These are phyloP conservation scores for Diospyros kaki DNA, from an alignment of 148 eudicot genomes.

Conservation along the genomic window DNA sequence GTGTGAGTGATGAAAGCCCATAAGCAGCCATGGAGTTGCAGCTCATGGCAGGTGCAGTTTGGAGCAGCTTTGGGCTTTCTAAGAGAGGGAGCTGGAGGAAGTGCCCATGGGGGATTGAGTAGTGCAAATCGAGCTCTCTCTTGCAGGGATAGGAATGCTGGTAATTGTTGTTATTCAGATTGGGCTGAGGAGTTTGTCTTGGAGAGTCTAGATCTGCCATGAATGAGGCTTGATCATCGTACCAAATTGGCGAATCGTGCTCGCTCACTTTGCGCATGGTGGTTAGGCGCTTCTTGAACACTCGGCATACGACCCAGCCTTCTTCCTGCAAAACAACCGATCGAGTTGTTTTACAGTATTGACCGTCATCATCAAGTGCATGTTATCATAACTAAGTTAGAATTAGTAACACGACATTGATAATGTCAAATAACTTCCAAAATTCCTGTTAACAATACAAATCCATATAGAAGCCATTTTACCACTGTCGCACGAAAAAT, in stretches of 20 bases:
- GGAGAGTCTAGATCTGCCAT: conserved; percentile 66
- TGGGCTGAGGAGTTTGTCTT: conserved; percentile 27
- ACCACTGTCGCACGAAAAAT: too few species aligned
- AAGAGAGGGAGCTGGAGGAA: conserved; percentile 39
- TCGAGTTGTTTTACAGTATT: neutral
- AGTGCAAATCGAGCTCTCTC: conserved; percentile 42
- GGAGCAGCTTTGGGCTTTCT: conserved; percentile 34
- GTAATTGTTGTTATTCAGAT: conserved; percentile 18
- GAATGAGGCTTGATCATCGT: conserved; percentile 61
- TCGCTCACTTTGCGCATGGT: conserved; percentile 42
- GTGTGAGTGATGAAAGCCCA: conserved; percentile 21
- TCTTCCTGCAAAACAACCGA: conserved; percentile 48
- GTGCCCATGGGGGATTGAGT: conserved; percentile 35
- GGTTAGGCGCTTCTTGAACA: conserved; percentile 73
- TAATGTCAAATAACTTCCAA: too few species aligned
- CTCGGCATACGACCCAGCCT: conserved; percentile 88
- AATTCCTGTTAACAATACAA: too few species aligned
- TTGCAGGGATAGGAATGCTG: conserved; percentile 38
- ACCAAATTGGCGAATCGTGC: conserved; percentile 65
- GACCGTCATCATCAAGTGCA: too few species aligned
- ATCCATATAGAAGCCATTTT: too few species aligned
- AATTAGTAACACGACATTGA: too few species aligned
- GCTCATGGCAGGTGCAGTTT: neutral
- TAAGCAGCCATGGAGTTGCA: conserved; percentile 20
- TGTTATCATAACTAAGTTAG: too few species aligned